Conservation (phyloP, 257 asterid genomes). For the Solanum sejunctum region DNA sequence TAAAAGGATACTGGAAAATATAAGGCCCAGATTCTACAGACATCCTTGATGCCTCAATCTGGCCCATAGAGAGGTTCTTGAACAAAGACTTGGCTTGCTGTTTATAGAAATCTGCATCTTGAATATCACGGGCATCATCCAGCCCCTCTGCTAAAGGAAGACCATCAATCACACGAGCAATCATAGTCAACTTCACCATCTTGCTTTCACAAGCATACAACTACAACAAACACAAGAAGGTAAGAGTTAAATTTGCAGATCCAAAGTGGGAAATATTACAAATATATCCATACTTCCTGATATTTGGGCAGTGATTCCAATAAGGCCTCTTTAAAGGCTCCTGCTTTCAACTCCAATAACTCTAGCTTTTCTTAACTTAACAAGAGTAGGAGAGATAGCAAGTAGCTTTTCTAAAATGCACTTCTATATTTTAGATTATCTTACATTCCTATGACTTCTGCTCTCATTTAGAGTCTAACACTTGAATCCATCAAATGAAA, state of each 20-base stretch:
- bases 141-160: constrained; percentile 88
- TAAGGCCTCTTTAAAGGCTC: not conserved
- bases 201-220: constrained; percentile 16
- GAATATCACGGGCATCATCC: constrained; percentile 90
- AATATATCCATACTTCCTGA: not conserved
- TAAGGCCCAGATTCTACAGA: constrained; percentile 90
- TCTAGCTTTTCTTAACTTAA: not conserved
- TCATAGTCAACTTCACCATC: constrained; percentile 94
- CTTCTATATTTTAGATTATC: not conserved
- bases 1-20: constrained; percentile 81
- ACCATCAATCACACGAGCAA: constrained; percentile 98
- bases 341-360: not conserved
- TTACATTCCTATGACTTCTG: not conserved
- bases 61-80: constrained; percentile 79
- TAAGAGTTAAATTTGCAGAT: not conserved
- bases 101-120: constrained; percentile 71
- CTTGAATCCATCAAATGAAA: not conserved
- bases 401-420: not conserved
- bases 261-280: not conserved
- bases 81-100: constrained; percentile 86
- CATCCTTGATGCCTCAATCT: constrained; percentile 86
- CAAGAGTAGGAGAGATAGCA: not conserved
- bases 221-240: not conserved
- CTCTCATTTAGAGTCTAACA: not conserved
- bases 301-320: not conserved